These are phyloP conservation scores for Phytopythium litorale DNA, from an alignment of 352 stramenopile genomes.

Conservation along the genomic window DNA sequence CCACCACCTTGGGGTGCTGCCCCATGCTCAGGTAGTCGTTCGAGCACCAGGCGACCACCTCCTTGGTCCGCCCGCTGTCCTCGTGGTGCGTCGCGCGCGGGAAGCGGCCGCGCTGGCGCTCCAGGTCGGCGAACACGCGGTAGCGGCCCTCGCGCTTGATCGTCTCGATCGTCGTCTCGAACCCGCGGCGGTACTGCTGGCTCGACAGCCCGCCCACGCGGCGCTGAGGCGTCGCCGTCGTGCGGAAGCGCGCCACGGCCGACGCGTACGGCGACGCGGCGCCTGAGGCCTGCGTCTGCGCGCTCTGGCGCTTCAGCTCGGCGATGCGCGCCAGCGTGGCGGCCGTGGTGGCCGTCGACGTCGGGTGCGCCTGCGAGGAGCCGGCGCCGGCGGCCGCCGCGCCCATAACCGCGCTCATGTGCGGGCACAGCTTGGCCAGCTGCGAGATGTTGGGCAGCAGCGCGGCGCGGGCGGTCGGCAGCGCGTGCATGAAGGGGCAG, in stretches of 20 bases:
- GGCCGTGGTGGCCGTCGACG: slow-evolving; percentile 36
- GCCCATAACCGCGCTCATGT: slow-evolving; percentile 84
- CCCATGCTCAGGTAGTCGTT: slow-evolving; percentile 92
- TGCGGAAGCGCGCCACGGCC: slow-evolving; percentile 53
- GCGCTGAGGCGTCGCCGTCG: slow-evolving; percentile 42
- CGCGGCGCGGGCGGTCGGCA: slow-evolving; percentile 63
- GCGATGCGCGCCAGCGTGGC: slow-evolving; percentile 72
- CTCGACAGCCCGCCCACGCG: slow-evolving; percentile 58
- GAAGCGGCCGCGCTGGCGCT: slow-evolving; percentile 85
- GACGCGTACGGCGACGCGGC: slow-evolving; percentile 36
- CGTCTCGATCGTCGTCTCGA: slow-evolving; percentile 67
- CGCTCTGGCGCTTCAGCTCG: slow-evolving; percentile 62
- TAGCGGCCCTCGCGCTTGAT: slow-evolving; percentile 88
- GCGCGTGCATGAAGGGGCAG: slow-evolving; percentile 84
- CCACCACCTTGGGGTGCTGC: slow-evolving; percentile 85
- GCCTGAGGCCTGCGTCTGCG: slow-evolving; percentile 5
- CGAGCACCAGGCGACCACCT: slow-evolving; percentile 87
- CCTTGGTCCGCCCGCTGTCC: slow-evolving; percentile 62
- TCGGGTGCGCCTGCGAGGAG: slow-evolving; percentile 59
- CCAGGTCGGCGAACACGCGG: slow-evolving; percentile 82
- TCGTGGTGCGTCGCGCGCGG: slow-evolving; percentile 75
- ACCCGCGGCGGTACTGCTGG: slow-evolving; percentile 66
- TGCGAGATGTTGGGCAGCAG: slow-evolving; percentile 84
- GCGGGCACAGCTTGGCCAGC: slow-evolving; percentile 80
- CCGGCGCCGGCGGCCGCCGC: slow-evolving; percentile 37